Base-by-base conservation (phyloP, 1,284 basidiomycete species). In the Mycena citricolor region DNA sequence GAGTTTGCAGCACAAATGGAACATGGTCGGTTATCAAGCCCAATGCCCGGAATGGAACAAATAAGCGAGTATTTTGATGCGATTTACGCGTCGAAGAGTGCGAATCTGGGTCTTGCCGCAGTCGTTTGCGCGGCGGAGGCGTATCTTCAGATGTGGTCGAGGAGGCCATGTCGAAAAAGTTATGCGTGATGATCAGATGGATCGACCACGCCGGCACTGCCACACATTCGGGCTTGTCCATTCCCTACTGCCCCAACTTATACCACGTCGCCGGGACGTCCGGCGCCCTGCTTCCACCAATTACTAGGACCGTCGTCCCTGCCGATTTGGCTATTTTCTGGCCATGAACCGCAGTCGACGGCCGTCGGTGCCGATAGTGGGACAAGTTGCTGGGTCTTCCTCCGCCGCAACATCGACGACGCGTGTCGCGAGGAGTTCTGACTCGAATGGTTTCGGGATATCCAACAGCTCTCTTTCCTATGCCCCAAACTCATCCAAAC, bases 11-110 rank as follows among this genome's bases (percentile, higher is more conserved):
- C 5, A 87, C 82, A 61, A 97, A 93, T 8, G 95, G 94, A 12
- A 97, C 79, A 67, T 87, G 80, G 62, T 97, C 95, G 32, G 94
- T 93, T 57, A 99, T 79, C 53, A 94, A 79, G 20, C 95, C 94
- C 11, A 99, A 79, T 3, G 94, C 94, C 49, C 97, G 81, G 65
- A 99, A 99, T 5, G 97, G 97, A 4, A 86, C 88, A 65, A 97
- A 99, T 36, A 99, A 79, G 32, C 76, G 74, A 2, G 72, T 71
- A 55, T 74, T 69, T 45, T 64, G 67, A 24, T 44, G 30, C 17
- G 39, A 37, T 39, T 51, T 54, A 40, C 50, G 55, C 31, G 47
- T 39, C 13, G 54, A 39, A 24, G 42, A 47, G 11, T 16, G 49
- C 49, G 54, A 38, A 16, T 56, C 43, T 33, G 52, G 41, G 34